Percentiles rank a stretch among this genome's conserved stretches.
phyloP scores from a whole-genome alignment of 371 early-diverging fungal genomes.

The Circinella umbellata region DNA sequence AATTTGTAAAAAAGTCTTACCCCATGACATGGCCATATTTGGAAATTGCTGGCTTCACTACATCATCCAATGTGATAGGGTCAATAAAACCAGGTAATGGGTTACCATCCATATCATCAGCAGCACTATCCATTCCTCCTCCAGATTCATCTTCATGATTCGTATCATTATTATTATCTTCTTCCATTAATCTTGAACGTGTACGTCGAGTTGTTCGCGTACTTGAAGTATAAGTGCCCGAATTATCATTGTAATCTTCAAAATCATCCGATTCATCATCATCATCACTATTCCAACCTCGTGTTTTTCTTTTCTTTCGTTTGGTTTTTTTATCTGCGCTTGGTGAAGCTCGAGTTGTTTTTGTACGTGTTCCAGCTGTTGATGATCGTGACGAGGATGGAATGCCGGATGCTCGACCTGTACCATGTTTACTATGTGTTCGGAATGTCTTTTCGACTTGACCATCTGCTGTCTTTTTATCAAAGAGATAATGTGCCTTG shows the following conservation, averaged over 20 bases:
- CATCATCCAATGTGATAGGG: conserved; percentile 91
- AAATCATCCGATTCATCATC: conserved; percentile 56
- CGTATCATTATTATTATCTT: conserved; percentile 21
- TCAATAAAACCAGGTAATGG: conserved; percentile 92
- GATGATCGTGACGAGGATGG: conserved; percentile 17
- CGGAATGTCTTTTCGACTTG: conserved; percentile 79
- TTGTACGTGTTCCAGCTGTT: background rate
- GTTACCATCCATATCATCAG: conserved; percentile 57
- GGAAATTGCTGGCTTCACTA: conserved; percentile 92
- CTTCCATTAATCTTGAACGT: conserved; percentile 16
- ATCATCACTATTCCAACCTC: conserved; percentile 40
- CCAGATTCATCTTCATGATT: conserved; percentile 20
- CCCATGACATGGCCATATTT: conserved; percentile 97
- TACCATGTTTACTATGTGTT: conserved; percentile 68
- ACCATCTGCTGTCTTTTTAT: conserved; percentile 80
- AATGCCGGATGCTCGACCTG: conserved; percentile 18
- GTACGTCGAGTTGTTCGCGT: conserved; percentile 29
- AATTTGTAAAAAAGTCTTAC: conserved; percentile 26
- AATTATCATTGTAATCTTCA: conserved; percentile 61
- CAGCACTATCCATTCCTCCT: conserved; percentile 29
- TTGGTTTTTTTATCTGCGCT: conserved; percentile 24
- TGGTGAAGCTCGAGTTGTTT: conserved; percentile 13
- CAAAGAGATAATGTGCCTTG: conserved; percentile 87
- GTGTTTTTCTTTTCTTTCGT: conserved; percentile 31
- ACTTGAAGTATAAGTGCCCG: conserved; percentile 61